Conservation (phyloP, 345 rosid genomes). For the Passiflora organensis region DNA sequence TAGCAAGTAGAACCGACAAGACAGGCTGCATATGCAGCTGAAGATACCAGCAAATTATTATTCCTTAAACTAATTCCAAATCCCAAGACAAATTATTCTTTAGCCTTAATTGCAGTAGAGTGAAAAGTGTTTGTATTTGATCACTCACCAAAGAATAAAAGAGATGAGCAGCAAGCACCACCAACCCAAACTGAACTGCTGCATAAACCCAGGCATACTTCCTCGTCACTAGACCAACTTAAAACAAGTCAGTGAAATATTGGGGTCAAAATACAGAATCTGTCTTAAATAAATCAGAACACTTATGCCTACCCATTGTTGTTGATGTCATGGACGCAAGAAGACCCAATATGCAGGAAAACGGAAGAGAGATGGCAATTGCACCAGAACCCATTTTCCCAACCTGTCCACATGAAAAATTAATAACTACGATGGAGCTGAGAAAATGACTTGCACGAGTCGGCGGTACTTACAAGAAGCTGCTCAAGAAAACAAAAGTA, state of each 20-base stretch:
- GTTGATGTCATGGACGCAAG: slow-evolving; percentile 93
- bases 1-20: slow-evolving; percentile 62
- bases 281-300: not conserved
- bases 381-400: slow-evolving; percentile 78
- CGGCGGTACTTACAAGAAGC: slow-evolving; percentile 65
- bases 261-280: no score
- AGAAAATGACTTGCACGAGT: not conserved
- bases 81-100: not conserved
- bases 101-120: not conserved
- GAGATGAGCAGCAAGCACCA: slow-evolving; percentile 72
- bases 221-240: slow-evolving; percentile 46
- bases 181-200: slow-evolving; percentile 52
- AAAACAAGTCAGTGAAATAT: no score
- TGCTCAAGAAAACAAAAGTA: slow-evolving; percentile 97
- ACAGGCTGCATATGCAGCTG: slow-evolving; percentile 72
- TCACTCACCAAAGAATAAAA: slow-evolving; percentile 65
- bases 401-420: slow-evolving; percentile 35
- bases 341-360: slow-evolving; percentile 84
- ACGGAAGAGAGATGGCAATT: slow-evolving; percentile 87
- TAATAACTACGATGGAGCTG: slow-evolving; percentile 7
- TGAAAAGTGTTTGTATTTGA: not conserved
- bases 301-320: slow-evolving; percentile 72
- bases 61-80: no score
- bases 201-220: slow-evolving; percentile 71
- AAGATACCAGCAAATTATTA: no score